Conservation (phyloP, 345 rosid species). For the Camelina sativa region DNA sequence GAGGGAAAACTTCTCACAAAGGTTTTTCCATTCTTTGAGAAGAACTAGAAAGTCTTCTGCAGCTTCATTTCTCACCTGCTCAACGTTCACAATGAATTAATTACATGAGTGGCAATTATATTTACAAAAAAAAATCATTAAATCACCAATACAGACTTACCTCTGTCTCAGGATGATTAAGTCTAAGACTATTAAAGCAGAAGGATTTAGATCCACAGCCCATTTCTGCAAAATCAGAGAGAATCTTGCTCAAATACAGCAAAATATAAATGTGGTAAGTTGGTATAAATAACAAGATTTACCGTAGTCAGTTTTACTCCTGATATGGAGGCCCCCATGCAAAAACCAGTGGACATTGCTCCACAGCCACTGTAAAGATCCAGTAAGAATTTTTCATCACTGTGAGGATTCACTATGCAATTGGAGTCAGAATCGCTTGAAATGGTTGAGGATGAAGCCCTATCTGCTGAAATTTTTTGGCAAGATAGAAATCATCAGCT, state of each 20-base stretch:
- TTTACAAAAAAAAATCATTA: background rate
- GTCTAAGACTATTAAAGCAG: constrained; percentile 49
- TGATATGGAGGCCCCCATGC: constrained; percentile 51
- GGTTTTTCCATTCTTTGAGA: constrained; percentile 39
- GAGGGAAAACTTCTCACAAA: constrained; percentile 36
- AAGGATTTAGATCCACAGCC: constrained; percentile 51
- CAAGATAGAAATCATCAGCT: constrained; percentile 8
- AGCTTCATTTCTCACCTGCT: constrained; percentile 44
- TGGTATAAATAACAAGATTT: constrained; percentile 1
- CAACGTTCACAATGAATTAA: background rate
- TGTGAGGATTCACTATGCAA: background rate
- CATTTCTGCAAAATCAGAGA: constrained; percentile 42
- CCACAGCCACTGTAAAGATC: constrained; percentile 56
- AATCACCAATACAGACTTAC: constrained; percentile 29
- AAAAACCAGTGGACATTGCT: constrained; percentile 58
- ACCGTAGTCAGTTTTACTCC: constrained; percentile 47
- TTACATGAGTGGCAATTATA: background rate
- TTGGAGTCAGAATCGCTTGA: constrained; percentile 49
- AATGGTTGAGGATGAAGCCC: constrained; percentile 42
- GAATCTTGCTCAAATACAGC: background rate
- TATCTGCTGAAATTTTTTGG: constrained; percentile 36
- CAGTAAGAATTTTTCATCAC: constrained; percentile 39
- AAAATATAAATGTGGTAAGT: background rate
- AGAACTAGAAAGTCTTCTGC: constrained; percentile 39
- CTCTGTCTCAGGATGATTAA: constrained; percentile 52